phyloP scores from a whole-genome alignment of 2,329 filamentous ascomycete species.

The Aspergillus thermomutatus region DNA sequence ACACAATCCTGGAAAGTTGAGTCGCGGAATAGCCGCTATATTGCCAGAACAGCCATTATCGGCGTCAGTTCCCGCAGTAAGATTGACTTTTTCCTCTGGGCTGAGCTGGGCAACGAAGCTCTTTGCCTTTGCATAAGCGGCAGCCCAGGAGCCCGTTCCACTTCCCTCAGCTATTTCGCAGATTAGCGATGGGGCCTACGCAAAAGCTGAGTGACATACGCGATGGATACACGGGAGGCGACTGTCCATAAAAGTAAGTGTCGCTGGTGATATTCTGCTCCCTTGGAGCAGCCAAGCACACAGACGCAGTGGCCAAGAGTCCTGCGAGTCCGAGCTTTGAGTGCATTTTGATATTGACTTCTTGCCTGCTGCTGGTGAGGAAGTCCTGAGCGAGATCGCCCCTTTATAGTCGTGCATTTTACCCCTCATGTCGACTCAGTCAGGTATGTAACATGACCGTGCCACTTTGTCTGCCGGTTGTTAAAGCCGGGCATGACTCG shows the following conservation, averaged over 20 bases:
- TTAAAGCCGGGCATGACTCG: background rate
- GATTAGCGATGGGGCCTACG: background rate
- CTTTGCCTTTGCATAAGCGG: conserved; percentile 36
- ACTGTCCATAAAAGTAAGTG: conserved; percentile 22
- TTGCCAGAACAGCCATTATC: conserved; percentile 30
- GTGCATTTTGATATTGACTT: conserved; percentile 2
- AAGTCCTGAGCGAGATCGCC: too few species aligned
- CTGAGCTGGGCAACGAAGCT: conserved; percentile 40
- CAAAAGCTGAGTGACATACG: conserved; percentile 10
- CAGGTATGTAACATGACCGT: background rate
- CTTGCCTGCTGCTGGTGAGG: background rate
- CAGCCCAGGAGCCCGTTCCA: conserved; percentile 34
- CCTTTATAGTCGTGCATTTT: background rate
- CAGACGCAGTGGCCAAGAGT: conserved; percentile 7
- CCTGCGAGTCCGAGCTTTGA: background rate
- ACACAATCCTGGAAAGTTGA: conserved; percentile 38
- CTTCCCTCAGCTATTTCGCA: conserved; percentile 16
- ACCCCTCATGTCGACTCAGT: background rate
- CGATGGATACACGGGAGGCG: conserved; percentile 21
- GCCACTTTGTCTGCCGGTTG: background rate
- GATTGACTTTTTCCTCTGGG: conserved; percentile 42
- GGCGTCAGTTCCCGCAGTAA: conserved; percentile 23
- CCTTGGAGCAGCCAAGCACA: conserved; percentile 9
- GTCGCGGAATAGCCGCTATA: conserved; percentile 28
- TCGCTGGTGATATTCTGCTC: conserved; percentile 21